Evolutionary conservation across 1,284 basidiomycete species (phyloP).

Genomic region (Apiotrichum mycotoxinovorans): DNA sequence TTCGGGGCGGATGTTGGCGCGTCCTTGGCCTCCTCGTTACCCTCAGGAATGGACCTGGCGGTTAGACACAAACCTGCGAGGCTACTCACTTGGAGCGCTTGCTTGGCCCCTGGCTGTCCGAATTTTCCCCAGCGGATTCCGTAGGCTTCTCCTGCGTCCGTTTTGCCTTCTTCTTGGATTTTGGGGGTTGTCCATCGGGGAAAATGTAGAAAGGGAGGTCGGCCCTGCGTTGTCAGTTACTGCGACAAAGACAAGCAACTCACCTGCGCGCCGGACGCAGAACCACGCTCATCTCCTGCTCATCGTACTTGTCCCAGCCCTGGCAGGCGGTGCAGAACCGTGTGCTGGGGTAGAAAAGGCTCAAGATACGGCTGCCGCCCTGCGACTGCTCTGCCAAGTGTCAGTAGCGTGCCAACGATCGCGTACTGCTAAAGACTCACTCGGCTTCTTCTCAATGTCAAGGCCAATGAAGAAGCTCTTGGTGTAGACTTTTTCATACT

Average conservation of each 20-base stretch:
- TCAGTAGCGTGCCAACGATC: slow-evolving; percentile 11
- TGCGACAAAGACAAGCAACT: slow-evolving; percentile 22
- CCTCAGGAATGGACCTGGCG: slow-evolving; percentile 1
- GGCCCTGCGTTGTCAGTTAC: slow-evolving; percentile 24
- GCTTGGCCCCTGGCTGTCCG: slow-evolving; percentile 38
- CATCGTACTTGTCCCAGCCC: slow-evolving; percentile 93
- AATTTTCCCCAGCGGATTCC: slow-evolving; percentile 30
- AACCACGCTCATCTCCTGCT: slow-evolving; percentile 87
- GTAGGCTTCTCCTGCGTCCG: slow-evolving; percentile 29
- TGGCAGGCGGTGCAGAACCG: slow-evolving; percentile 96
- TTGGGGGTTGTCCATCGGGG: slow-evolving; percentile 43
- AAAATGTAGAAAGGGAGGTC: slow-evolving; percentile 44
- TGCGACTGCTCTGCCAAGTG: slow-evolving; percentile 35
- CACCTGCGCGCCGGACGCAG: slow-evolving; percentile 92
- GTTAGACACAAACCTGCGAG: background rate
- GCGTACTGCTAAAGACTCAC: slow-evolving; percentile 57
- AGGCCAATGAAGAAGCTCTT: slow-evolving; percentile 97
- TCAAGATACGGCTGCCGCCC: slow-evolving; percentile 63
- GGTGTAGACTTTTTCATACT: slow-evolving; percentile 77
- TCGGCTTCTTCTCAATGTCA: slow-evolving; percentile 82
- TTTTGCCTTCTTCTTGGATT: slow-evolving; percentile 47
- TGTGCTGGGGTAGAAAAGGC: slow-evolving; percentile 94
- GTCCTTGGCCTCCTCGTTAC: background rate
- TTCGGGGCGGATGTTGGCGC: background rate
- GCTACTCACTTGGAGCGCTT: slow-evolving; percentile 39